Conservation (phyloP, 768 basidiomycete genomes). For the Gyrodon lividus region DNA sequence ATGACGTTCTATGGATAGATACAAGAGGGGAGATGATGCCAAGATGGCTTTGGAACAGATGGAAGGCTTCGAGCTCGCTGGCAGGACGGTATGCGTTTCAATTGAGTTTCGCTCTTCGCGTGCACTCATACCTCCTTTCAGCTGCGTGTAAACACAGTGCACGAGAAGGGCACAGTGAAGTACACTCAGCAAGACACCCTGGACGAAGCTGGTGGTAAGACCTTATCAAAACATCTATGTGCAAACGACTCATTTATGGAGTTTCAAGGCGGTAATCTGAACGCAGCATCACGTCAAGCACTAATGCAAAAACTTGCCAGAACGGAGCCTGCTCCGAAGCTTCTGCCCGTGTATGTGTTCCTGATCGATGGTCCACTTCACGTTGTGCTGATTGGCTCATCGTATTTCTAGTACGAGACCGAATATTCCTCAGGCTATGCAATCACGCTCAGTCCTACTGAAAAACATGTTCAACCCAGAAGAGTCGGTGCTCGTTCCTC, state of each 20-base stretch:
- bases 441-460: slow-evolving; percentile 84
- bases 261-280: slow-evolving; percentile 86
- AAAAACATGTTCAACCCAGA: slow-evolving; percentile 99
- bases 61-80: slow-evolving; percentile 98
- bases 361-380: neutral
- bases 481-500: slow-evolving; percentile 56
- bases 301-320: slow-evolving; percentile 99
- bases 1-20: slow-evolving; percentile 45
- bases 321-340: slow-evolving; percentile 65
- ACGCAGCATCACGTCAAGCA: slow-evolving; percentile 96
- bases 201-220: slow-evolving; percentile 85
- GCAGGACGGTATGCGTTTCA: slow-evolving; percentile 66
- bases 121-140: slow-evolving; percentile 30
- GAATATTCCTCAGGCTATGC: slow-evolving; percentile 80
- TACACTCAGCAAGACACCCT: slow-evolving; percentile 78
- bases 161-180: slow-evolving; percentile 80
- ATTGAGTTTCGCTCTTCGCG: slow-evolving; percentile 11
- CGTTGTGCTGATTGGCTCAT: slow-evolving; percentile 12
- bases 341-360: slow-evolving; percentile 58
- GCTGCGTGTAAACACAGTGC: slow-evolving; percentile 90
- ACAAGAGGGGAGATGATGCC: slow-evolving; percentile 89
- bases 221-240: neutral
- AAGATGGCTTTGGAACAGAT: slow-evolving; percentile 97
- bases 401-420: slow-evolving; percentile 56
- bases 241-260: slow-evolving; percentile 11